phyloP scores from a whole-genome alignment of 2,329 filamentous ascomycete species.

The Botrytis tulipae region DNA sequence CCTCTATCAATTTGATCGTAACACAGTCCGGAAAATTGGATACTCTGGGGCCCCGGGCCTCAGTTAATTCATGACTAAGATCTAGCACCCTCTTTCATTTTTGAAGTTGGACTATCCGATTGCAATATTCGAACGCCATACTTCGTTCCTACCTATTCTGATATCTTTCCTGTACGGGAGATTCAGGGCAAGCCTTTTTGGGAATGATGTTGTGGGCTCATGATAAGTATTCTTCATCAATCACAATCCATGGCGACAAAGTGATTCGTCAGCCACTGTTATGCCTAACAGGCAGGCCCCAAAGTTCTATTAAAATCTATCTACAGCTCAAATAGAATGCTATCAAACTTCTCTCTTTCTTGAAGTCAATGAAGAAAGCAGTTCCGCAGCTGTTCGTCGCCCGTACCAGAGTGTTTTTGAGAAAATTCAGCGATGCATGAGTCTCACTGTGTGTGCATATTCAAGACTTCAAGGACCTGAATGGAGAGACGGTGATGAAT shows the following conservation, averaged over 20 bases:
- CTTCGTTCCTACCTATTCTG: too few species aligned
- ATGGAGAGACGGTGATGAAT: not conserved
- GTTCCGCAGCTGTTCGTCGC: not conserved
- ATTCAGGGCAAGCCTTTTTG: not conserved
- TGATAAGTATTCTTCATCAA: not conserved
- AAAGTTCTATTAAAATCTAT: not conserved
- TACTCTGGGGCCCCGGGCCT: too few species aligned
- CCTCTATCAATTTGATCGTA: too few species aligned
- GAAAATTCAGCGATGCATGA: not conserved
- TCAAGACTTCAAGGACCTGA: rapidly evolving
- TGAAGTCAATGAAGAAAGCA: not conserved
- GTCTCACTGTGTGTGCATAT: not conserved
- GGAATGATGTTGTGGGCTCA: not conserved
- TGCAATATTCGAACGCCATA: not conserved
- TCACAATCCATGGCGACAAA: not conserved
- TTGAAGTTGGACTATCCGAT: not conserved
- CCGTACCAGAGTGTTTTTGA: not conserved
- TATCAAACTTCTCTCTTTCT: not conserved
- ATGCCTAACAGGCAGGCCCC: not conserved
- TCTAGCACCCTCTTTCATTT: not conserved
- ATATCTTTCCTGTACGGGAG: not conserved
- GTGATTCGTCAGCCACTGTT: not conserved
- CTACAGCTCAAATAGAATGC: not conserved
- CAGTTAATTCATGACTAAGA: not conserved
- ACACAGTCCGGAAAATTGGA: too few species aligned